These are phyloP conservation scores for Yamadazyma nakazawae DNA, from an alignment of 805 yeast species.

Conservation along the genomic window DNA sequence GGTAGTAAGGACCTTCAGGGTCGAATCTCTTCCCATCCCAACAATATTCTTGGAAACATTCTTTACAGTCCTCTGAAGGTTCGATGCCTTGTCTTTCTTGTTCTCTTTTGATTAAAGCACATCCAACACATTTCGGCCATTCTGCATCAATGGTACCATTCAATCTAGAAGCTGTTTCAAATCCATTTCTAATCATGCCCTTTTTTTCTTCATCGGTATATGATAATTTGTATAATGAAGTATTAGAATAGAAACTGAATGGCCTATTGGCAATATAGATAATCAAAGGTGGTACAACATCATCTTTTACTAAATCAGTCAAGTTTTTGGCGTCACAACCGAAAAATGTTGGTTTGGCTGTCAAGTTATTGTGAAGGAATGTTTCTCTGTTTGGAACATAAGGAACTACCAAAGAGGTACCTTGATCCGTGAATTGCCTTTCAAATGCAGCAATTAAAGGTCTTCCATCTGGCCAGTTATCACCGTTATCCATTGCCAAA, in stretches of 20 bases:
- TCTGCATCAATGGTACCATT: conserved; percentile 35
- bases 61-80: conserved; percentile 34
- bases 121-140: conserved; percentile 39
- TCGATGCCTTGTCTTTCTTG: conserved; percentile 37
- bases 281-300: conserved; percentile 36
- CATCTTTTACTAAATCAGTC: conserved; percentile 34
- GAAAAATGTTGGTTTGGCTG: conserved; percentile 40
- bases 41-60: conserved; percentile 36
- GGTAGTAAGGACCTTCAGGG: conserved; percentile 13
- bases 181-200: conserved; percentile 36
- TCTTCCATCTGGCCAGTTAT: conserved; percentile 35
- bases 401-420: conserved; percentile 31
- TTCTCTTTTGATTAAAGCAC: conserved; percentile 39
- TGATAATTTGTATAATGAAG: conserved; percentile 30
- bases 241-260: conserved; percentile 30
- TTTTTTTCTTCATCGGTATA: conserved; percentile 35
- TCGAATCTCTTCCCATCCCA: conserved; percentile 33
- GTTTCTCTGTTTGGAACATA: conserved; percentile 35
- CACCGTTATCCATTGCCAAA: conserved; percentile 34
- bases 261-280: conserved; percentile 40
- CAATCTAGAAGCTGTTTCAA: conserved; percentile 29
- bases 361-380: conserved; percentile 30
- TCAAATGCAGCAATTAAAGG: conserved; percentile 31
- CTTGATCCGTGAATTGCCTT: conserved; percentile 33
- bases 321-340: conserved; percentile 39